phyloP scores from a whole-genome alignment of 345 rosid species.

The Populus ilicifolia region DNA sequence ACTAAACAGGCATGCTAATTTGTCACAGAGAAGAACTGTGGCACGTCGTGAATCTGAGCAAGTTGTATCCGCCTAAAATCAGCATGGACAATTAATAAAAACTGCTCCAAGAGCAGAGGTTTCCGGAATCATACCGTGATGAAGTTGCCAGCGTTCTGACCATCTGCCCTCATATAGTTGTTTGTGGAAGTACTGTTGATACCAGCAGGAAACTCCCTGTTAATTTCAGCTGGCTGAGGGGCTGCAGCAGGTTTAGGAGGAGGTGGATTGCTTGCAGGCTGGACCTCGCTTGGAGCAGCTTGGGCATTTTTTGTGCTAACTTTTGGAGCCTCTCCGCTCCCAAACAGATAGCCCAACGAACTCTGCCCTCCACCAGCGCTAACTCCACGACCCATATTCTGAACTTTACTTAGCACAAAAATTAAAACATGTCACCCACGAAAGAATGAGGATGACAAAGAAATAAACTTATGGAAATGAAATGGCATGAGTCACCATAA shows the following conservation, averaged over 20 bases:
- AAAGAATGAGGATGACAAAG: not conserved
- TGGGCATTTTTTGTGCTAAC: constrained; percentile 34
- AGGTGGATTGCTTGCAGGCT: constrained; percentile 23
- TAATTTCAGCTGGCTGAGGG: constrained; percentile 42
- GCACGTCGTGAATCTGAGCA: not conserved
- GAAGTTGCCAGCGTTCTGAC: constrained; percentile 82
- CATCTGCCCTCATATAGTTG: constrained; percentile 75
- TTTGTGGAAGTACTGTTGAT: constrained; percentile 53
- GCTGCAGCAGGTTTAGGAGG: constrained; percentile 39
- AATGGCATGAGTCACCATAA: not conserved
- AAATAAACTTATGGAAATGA: not conserved
- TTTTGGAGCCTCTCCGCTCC: constrained; percentile 69
- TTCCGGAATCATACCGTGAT: constrained; percentile 46
- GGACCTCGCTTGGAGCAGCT: constrained; percentile 34
- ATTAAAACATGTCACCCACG: not conserved
- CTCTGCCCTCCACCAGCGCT: constrained; percentile 88
- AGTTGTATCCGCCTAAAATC: not conserved
- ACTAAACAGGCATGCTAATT: not conserved
- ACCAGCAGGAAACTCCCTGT: constrained; percentile 66
- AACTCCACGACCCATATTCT: constrained; percentile 71
- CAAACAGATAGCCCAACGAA: constrained; percentile 77
- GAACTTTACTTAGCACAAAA: not conserved
- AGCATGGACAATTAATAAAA: not conserved
- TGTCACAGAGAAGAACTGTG: not conserved
- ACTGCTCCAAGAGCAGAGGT: not conserved